Conservation (phyloP, 148 eudicot species). For the Oxyria digyna region DNA sequence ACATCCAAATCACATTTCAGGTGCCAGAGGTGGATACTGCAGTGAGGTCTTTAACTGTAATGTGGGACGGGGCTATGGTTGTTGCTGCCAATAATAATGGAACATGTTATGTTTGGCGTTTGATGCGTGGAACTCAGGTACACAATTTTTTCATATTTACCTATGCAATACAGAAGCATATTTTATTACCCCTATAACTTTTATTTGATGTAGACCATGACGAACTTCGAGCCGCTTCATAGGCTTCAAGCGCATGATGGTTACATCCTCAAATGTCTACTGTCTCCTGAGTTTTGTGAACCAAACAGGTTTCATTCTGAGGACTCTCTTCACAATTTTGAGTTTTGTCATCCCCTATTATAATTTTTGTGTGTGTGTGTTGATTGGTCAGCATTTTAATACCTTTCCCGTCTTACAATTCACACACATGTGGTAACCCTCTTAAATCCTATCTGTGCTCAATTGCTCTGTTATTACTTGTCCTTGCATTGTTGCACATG, state of each 20-base stretch:
- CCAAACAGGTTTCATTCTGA: conserved; percentile 17
- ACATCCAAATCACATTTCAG: conserved; percentile 28
- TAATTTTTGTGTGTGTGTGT: neutral
- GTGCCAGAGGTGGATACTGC: conserved; percentile 99
- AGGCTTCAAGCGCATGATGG: conserved; percentile 91
- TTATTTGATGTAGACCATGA: conserved; percentile 62
- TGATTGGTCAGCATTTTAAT: neutral
- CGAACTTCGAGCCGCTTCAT: conserved; percentile 95
- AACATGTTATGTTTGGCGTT: conserved; percentile 95
- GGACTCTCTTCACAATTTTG: neutral
- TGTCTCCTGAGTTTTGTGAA: conserved; percentile 86
- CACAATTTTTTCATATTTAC: neutral
- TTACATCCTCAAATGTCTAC: conserved; percentile 91
- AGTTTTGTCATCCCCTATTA: neutral
- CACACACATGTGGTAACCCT: neutral
- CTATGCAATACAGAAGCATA: neutral
- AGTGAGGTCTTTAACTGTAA: conserved; percentile 84
- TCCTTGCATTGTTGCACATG: too few species aligned
- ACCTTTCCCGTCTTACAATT: neutral
- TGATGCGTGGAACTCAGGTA: conserved; percentile 84
- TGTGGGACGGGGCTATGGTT: conserved; percentile 97
- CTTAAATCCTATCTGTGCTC: neutral
- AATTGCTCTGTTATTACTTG: neutral
- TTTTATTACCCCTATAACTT: conserved; percentile 7
- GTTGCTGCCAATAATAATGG: conserved; percentile 96